phyloP scores from a whole-genome alignment of 768 basidiomycete species.

The Stropharia rugosoannulata region DNA sequence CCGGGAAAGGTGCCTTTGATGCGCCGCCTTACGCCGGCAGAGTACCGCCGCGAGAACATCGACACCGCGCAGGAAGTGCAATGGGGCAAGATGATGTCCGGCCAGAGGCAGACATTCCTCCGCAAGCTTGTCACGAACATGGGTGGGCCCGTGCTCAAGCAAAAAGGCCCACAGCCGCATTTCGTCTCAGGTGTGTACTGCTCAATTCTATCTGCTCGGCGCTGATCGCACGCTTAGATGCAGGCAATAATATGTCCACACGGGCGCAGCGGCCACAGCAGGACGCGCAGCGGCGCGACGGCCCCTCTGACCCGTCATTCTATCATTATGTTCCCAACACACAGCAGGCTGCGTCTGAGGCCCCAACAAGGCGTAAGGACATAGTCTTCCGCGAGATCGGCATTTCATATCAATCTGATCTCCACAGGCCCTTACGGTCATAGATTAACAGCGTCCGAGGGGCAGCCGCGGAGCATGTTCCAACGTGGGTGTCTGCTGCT shows the following conservation, averaged over 20 bases:
- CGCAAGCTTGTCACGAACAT: conserved; percentile 54
- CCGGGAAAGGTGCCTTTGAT: conserved; percentile 66
- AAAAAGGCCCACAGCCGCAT: conserved; percentile 38
- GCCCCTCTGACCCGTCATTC: conserved; percentile 35
- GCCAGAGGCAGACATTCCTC: conserved; percentile 67
- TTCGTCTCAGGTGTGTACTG: conserved; percentile 42
- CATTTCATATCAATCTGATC: neutral
- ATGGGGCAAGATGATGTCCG: conserved; percentile 77
- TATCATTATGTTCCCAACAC: conserved; percentile 41
- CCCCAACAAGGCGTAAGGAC: conserved; percentile 20
- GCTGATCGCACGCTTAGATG: conserved; percentile 19
- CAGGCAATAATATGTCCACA: conserved; percentile 26
- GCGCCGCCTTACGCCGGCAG: conserved; percentile 50
- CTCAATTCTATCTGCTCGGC: no score
- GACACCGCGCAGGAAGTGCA: conserved; percentile 77
- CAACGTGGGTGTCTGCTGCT: conserved; percentile 35
- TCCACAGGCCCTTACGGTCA: conserved; percentile 2
- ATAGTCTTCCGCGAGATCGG: neutral
- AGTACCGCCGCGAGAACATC: conserved; percentile 67
- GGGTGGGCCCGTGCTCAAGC: conserved; percentile 48
- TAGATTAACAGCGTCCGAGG: conserved; percentile 10
- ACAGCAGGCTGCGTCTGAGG: conserved; percentile 19
- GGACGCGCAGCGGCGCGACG: conserved; percentile 42
- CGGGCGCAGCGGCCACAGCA: conserved; percentile 38
- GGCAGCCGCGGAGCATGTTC: conserved; percentile 40